Evolutionary conservation across 1,284 basidiomycete genomes (phyloP), one percentile per base, ranked within the genome.

Genomic region (Albatrellus sp.): DNA sequence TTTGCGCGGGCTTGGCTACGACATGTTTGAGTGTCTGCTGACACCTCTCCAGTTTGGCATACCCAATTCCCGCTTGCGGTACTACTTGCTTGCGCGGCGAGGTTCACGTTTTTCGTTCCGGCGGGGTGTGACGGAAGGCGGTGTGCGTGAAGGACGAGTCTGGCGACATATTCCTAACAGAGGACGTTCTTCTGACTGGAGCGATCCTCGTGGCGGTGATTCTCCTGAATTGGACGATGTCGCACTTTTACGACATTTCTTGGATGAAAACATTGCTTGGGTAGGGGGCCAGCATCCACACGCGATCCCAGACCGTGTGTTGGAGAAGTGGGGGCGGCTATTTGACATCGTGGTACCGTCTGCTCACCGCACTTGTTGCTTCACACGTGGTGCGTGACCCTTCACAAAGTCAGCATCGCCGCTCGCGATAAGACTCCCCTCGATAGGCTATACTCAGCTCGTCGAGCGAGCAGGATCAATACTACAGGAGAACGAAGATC

Each of bases 381-480:
- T 88, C 54, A 88, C 84, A 14, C 62, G 84, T 63, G 82, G 83
- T 83, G 50, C 16, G 39, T 40, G 20, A 5, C 10, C 20, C 34
- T 13, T 29, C 11, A 12, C 10, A 2, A 13, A 39, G 14, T 17
- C 14, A 9, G 16, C 14, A 16, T 39, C 6, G 14, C 5, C 16
- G 6, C 37, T 17, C 11, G 12, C 13, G n/a, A n/a, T 40, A 3
- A 13, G 17, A 14, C 37, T n/a, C n/a, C n/a, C 24, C 24, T 24
- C 7, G 3, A 0, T 47, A 85, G 83, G 82, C 2, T 87, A 88
- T 53, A 82, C 81, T 0, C 77, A 72, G 46, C 66, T 86, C 14
- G 82, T 84, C 1, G 82, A 86, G 61, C 68, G 84, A 19, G 61
- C 80, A 9, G 84, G 84, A 10, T 87, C 84, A 6, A 73, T 88